Evolutionary conservation across 1,139 yeast species (phyloP).

Genomic region (Taphrina flavorubra): DNA sequence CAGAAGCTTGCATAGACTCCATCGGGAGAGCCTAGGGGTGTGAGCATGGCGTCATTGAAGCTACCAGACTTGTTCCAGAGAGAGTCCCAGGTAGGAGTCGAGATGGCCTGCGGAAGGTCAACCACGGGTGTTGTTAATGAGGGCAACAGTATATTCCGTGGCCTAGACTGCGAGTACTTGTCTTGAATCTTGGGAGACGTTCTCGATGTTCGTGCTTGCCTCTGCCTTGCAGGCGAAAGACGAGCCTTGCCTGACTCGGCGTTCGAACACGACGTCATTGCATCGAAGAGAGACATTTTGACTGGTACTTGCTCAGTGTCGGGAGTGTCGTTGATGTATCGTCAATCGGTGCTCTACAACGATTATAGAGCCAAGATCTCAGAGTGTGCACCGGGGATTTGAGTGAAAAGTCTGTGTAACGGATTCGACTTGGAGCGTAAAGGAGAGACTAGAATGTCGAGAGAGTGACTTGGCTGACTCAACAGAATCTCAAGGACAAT

Average conservation of each 20-base stretch:
- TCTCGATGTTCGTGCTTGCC: not conserved
- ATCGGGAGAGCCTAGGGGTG: constrained; percentile 13
- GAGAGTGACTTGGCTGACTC: not conserved
- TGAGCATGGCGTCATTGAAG: constrained; percentile 13
- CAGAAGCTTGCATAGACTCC: constrained; percentile 3
- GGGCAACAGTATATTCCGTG: constrained; percentile 12
- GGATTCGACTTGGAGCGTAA: no score
- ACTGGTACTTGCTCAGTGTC: not conserved
- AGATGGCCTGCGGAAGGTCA: not conserved
- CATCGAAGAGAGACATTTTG: not conserved
- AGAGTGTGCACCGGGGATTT: no score
- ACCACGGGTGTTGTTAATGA: not conserved
- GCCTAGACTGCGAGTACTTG: constrained; percentile 2
- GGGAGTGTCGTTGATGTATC: not conserved
- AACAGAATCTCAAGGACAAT: not conserved
- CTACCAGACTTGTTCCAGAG: constrained; percentile 11
- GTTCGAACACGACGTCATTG: not conserved
- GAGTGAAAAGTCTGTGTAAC: no score
- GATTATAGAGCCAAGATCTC: not conserved
- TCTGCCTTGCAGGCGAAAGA: not conserved
- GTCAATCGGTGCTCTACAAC: not conserved
- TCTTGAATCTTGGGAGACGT: not conserved
- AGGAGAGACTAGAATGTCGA: not conserved
- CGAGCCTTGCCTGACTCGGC: not conserved
- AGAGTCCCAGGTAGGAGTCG: not conserved